Evolutionary conservation across 2,329 filamentous ascomycete species (phyloP).

Genomic region (Aspergillus jensenii): DNA sequence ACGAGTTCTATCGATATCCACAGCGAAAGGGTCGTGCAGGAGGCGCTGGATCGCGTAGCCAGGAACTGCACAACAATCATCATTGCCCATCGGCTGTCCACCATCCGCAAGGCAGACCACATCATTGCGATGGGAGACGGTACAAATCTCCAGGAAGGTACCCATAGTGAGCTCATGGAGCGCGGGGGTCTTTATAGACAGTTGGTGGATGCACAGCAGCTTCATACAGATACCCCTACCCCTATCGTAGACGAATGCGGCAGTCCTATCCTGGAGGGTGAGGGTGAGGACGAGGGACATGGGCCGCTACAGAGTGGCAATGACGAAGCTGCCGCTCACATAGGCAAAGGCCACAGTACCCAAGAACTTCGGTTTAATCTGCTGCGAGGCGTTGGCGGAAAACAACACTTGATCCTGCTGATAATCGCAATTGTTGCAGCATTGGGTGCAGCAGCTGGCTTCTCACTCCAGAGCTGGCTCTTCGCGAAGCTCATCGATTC

Average conservation of each 20-base stretch:
- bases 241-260: background rate
- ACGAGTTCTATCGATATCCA: conserved; percentile 93
- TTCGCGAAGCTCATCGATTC: conserved; percentile 51
- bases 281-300: no score
- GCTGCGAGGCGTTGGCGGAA: no score
- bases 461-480: conserved; percentile 39
- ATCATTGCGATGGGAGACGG: conserved; percentile 91
- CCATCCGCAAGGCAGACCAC: conserved; percentile 90
- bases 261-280: background rate
- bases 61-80: conserved; percentile 89
- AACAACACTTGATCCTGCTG: no score
- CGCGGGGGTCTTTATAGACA: conserved; percentile 24
- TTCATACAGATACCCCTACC: conserved; percentile 60
- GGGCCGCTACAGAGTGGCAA: no score
- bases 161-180: conserved; percentile 72
- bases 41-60: conserved; percentile 81
- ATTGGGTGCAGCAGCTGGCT: conserved; percentile 21
- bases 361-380: no score
- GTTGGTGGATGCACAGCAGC: conserved; percentile 72
- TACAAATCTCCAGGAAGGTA: conserved; percentile 84
- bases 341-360: no score
- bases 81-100: conserved; percentile 92
- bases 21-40: conserved; percentile 90
- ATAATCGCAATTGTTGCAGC: background rate
- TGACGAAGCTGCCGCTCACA: no score